phyloP scores from a whole-genome alignment of 257 asterid species.

The Solanum appendiculatum region DNA sequence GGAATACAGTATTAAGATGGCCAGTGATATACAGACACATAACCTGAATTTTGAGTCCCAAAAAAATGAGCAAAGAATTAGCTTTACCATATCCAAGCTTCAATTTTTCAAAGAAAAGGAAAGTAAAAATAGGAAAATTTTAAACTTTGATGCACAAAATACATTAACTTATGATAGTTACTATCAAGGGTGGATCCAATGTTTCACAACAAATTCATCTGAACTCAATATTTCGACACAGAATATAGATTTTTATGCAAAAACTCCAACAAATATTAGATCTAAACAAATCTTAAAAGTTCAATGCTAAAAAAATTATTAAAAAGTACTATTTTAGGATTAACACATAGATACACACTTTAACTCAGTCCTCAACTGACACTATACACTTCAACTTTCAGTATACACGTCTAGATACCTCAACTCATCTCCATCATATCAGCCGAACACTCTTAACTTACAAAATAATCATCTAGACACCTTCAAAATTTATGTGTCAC shows the following conservation, averaged over 20 bases:
- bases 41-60: slow-evolving; percentile 31
- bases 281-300: neutral
- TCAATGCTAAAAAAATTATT: neutral
- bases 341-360: neutral
- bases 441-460: neutral
- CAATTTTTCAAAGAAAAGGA: neutral
- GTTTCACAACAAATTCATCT: neutral
- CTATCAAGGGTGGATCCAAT: neutral
- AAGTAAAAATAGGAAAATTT: neutral
- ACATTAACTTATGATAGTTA: neutral
- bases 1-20: slow-evolving; percentile 46
- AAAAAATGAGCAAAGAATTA: neutral
- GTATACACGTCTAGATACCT: neutral
- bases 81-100: neutral
- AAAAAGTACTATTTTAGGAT: neutral
- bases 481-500: neutral
- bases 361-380: rapidly evolving
- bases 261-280: neutral
- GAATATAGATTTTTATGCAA: neutral
- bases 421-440: neutral
- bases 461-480: neutral
- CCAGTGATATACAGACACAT: slow-evolving; percentile 56
- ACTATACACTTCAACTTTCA: neutral
- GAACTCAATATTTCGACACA: neutral
- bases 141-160: no score